Evolutionary conservation across 2,329 filamentous ascomycete genomes (phyloP).

Genomic region (Epichloe bromicola): DNA sequence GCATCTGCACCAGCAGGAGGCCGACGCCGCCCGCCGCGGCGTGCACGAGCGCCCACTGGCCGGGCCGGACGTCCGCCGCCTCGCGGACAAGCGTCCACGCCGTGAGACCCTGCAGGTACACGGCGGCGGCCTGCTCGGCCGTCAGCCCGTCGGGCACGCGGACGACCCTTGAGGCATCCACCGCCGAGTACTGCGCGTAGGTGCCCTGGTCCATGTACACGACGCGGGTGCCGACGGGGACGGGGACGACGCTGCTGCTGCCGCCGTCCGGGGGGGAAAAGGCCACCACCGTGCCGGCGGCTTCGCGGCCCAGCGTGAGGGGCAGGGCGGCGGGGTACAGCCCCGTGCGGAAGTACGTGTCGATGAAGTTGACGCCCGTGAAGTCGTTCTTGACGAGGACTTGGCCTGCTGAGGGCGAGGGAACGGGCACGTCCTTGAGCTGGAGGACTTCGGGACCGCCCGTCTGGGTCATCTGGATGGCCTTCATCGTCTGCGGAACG

Average conservation of each 20-base stretch:
- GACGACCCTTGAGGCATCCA: conserved; percentile 40
- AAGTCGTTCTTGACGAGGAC: conserved; percentile 71
- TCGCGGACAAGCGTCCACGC: conserved; percentile 70
- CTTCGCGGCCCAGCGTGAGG: conserved; percentile 69
- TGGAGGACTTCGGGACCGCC: conserved; percentile 60
- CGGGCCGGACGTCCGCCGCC: conserved; percentile 59
- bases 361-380: conserved; percentile 78
- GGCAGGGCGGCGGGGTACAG: conserved; percentile 65
- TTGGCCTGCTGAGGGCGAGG: conserved; percentile 52
- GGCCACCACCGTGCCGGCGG: conserved; percentile 55
- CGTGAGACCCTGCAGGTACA: conserved; percentile 70
- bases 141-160: conserved; percentile 50
- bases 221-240: conserved; percentile 56
- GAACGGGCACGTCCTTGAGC: conserved; percentile 57
- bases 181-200: conserved; percentile 45
- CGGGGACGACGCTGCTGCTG: too few relatives aligned
- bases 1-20: conserved; percentile 59
- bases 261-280: conserved; percentile 36
- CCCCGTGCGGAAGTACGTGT: conserved; percentile 80
- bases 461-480: conserved; percentile 49
- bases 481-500: conserved; percentile 58
- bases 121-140: conserved; percentile 51
- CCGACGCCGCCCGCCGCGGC: conserved; percentile 78
- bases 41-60: conserved; percentile 73
- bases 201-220: conserved; percentile 46